Conservation (phyloP, 1,139 yeast genomes). For the Yamadazyma mexicana region DNA sequence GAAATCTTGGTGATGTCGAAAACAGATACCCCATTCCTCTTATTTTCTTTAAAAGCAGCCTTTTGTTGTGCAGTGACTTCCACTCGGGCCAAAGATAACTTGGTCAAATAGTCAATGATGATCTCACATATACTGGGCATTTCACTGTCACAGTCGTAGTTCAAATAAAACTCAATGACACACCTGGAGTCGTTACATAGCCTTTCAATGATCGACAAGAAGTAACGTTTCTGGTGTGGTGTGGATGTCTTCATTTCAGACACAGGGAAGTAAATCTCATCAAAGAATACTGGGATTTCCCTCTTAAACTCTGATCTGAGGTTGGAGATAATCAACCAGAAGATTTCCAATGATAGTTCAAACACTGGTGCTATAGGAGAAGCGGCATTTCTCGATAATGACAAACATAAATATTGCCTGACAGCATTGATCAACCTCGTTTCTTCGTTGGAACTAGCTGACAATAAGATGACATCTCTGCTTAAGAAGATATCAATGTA, state of each 20-base stretch:
- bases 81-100: constrained; percentile 67
- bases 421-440: constrained; percentile 76
- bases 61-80: constrained; percentile 73
- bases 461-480: constrained; percentile 57
- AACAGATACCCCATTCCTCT: constrained; percentile 63
- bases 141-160: constrained; percentile 88
- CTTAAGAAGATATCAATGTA: constrained; percentile 83
- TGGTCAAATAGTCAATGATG: constrained; percentile 74
- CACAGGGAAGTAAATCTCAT: constrained; percentile 91
- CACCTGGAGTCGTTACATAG: constrained; percentile 88
- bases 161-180: constrained; percentile 86
- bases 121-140: constrained; percentile 87
- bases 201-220: constrained; percentile 74
- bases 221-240: constrained; percentile 86
- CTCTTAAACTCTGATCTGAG: constrained; percentile 84
- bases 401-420: constrained; percentile 79
- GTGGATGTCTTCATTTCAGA: constrained; percentile 91
- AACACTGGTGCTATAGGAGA: constrained; percentile 90
- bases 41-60: constrained; percentile 61
- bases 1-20: constrained; percentile 76
- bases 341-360: constrained; percentile 88
- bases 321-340: constrained; percentile 84
- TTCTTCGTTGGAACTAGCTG: constrained; percentile 40
- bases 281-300: constrained; percentile 91
- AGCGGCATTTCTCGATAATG: constrained; percentile 89